phyloP scores from a whole-genome alignment of 163 green algal species.

The Scenedesmus sp. region DNA sequence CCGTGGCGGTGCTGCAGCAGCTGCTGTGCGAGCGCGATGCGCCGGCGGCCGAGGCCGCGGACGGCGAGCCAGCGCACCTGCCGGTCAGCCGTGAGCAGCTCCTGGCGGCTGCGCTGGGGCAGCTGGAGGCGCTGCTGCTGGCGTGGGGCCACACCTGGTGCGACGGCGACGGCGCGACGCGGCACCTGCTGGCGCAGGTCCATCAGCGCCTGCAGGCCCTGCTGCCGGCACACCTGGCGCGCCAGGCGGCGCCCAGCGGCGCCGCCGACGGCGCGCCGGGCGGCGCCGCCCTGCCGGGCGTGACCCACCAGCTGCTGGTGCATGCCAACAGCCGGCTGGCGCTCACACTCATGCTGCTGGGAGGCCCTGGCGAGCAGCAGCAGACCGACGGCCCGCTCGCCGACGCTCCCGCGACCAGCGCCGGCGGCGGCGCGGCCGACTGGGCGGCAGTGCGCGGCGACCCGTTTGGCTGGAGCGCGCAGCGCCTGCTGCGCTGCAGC shows the following conservation, averaged over 20 bases:
- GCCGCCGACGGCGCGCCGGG: neutral
- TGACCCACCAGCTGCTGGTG: conserved; percentile 35
- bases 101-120: conserved; percentile 13
- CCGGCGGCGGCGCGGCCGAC: neutral
- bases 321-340: conserved; percentile 31
- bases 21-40: too few relatives aligned
- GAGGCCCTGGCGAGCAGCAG: neutral
- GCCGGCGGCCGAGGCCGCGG: too few relatives aligned
- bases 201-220: conserved; percentile 26
- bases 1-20: neutral
- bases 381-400: neutral
- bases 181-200: neutral
- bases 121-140: conserved; percentile 21
- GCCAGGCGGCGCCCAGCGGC: neutral
- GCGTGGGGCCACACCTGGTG: conserved; percentile 11
- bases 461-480: conserved; percentile 6
- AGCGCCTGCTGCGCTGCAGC: conserved; percentile 8
- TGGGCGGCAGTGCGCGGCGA: neutral
- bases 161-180: neutral
- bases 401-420: conserved; percentile 16
- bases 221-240: conserved; percentile 12
- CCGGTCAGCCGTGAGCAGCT: neutral
- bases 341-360: conserved; percentile 25
- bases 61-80: too few relatives aligned
- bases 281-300: neutral